These are phyloP conservation scores for Eucalyptus leucophloia DNA, from an alignment of 345 rosid species.

Conservation along the genomic window DNA sequence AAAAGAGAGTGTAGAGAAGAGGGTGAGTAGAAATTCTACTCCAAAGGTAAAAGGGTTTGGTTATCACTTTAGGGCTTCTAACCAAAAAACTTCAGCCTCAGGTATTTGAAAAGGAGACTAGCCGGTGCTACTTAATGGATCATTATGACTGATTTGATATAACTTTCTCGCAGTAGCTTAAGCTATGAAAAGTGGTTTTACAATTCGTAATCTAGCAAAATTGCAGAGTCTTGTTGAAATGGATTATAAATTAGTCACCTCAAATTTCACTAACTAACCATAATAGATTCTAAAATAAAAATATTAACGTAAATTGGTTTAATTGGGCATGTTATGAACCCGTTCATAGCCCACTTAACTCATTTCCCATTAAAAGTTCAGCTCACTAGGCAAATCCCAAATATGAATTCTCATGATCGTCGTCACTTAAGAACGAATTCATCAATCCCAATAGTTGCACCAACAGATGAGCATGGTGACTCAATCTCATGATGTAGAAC, in stretches of 20 bases:
- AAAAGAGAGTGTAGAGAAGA: background rate
- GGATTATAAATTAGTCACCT: background rate
- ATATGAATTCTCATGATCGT: background rate
- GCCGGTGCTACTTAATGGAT: background rate
- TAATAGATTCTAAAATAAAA: background rate
- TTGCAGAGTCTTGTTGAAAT: background rate
- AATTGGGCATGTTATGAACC: background rate
- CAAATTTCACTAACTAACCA: background rate
- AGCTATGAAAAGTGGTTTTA: background rate
- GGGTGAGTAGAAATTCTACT: background rate
- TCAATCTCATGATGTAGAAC: conserved; percentile 31
- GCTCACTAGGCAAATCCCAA: background rate
- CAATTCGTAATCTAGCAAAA: background rate
- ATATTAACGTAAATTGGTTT: background rate
- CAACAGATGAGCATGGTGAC: conserved; percentile 28
- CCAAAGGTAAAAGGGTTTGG: background rate
- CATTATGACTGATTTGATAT: background rate
- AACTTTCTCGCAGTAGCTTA: background rate
- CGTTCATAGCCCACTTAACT: background rate
- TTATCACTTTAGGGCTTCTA: background rate
- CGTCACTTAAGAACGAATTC: background rate
- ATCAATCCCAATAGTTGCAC: conserved; percentile 11
- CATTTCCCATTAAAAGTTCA: background rate
- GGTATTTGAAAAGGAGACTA: background rate
- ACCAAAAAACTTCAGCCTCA: background rate